These are phyloP conservation scores for Diospyros lotus DNA, from an alignment of 148 eudicot genomes.

Conservation along the genomic window DNA sequence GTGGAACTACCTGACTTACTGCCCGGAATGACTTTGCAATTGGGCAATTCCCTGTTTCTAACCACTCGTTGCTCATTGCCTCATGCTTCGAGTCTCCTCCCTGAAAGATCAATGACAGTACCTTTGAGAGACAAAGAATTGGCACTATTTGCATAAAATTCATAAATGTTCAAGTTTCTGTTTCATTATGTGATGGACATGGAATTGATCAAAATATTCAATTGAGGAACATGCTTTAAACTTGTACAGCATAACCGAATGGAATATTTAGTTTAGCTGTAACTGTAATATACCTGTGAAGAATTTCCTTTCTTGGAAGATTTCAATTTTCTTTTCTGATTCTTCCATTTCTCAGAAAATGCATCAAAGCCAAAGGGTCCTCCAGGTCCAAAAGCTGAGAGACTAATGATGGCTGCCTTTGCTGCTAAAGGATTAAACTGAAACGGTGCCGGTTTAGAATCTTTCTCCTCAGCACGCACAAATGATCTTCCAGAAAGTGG, in stretches of 20 bases:
- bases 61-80: conserved; percentile 84
- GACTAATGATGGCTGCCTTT: conserved; percentile 91
- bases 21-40: conserved; percentile 91
- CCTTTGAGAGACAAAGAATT: background rate
- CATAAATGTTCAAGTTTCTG: background rate
- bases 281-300: conserved; percentile 51
- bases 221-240: background rate
- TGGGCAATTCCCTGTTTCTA: conserved; percentile 82
- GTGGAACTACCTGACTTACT: conserved; percentile 73
- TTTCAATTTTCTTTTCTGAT: conserved; percentile 43
- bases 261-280: background rate
- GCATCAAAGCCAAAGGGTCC: conserved; percentile 86
- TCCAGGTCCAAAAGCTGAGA: conserved; percentile 71
- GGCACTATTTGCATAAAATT: background rate
- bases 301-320: conserved; percentile 58
- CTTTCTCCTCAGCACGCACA: conserved; percentile 40
- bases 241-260: conserved; percentile 1
- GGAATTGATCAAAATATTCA: background rate
- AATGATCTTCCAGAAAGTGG: conserved; percentile 76
- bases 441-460: conserved; percentile 41
- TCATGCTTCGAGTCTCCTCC: conserved; percentile 75
- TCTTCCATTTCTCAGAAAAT: conserved; percentile 68
- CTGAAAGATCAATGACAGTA: conserved; percentile 28
- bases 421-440: conserved; percentile 94
- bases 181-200: background rate